Base-by-base conservation (phyloP, 1,139 yeast species). In the Yarrowia galli region DNA sequence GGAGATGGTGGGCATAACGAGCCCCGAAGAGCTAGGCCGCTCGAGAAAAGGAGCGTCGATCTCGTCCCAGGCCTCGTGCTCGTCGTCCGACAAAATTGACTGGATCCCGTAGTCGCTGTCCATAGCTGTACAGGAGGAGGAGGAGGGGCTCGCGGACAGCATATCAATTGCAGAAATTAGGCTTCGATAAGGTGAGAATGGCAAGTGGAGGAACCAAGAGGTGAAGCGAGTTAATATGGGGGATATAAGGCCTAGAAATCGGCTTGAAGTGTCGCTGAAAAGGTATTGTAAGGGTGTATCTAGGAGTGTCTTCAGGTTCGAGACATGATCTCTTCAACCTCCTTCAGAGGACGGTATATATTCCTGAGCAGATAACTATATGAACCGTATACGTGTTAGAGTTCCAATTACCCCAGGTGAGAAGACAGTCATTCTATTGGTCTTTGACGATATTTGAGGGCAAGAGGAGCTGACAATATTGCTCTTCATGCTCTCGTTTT, bases 31-130 rank as follows among this genome's bases (percentile, higher is more conserved):
- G 25, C 13, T 56, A 25, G 63, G 63, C 6, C 63, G 48, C 42
- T 40, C 38, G 36, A 56, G 63, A 18, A 56, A 16, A 23, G 63
- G 63, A 3, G 63, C 63, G 38, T 56, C 63, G 20, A 56, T 42
- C 12, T 56, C 63, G 38, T 56, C 49, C 63, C 63, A 56, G 18
- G 15, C 38, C 38, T 42, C 48, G 15, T 25, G 25, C 25, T 56
- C 63, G 63, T 56, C 63, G 63, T 56, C 63, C 48, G 63, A 56
- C 38, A 56, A 25, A 56, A 56, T 42, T 42, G 63, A 56, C 38
- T 40, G 46, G 38, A 56, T 28, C 18, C 63, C 63, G 63, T 56
- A 56, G 48, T 56, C 63, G 38, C 63, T 56, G 6, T 56, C 49
- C 63, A 56, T 53, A 23, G 60, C 38, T 53, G 60, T 36, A 12